Percentiles rank a stretch among this genome's conserved stretches.
Evolutionary conservation across 441 rosid genomes (phyloP).

Genomic region (Syzygium syzygioides): DNA sequence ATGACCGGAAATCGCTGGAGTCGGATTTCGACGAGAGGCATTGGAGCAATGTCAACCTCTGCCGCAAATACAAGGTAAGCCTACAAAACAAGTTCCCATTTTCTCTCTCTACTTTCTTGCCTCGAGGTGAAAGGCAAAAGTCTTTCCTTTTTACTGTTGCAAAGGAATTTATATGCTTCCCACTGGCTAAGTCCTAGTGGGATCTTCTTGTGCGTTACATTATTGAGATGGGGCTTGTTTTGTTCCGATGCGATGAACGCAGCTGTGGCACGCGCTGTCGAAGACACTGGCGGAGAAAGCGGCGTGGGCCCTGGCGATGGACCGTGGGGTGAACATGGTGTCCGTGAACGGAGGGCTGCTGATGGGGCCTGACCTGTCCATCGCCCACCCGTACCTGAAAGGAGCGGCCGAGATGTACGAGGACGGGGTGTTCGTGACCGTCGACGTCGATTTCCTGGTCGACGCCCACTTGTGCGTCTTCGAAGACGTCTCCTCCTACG

Average conservation of each 20-base stretch:
- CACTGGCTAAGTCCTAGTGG: background rate
- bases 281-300: conserved; percentile 67
- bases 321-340: conserved; percentile 56
- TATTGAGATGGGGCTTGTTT: background rate
- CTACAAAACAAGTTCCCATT: background rate
- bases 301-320: conserved; percentile 83
- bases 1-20: conserved; percentile 15
- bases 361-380: conserved; percentile 32
- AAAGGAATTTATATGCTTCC: background rate
- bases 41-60: conserved; percentile 48
- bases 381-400: conserved; percentile 44
- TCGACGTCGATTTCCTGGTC: conserved; percentile 36
- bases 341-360: conserved; percentile 48
- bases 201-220: background rate
- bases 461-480: conserved; percentile 49
- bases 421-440: conserved; percentile 52
- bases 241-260: background rate
- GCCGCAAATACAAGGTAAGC: conserved; percentile 53
- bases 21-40: conserved; percentile 38
- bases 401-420: conserved; percentile 80
- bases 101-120: background rate
- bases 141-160: background rate
- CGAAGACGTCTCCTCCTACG: conserved; percentile 48
- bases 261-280: conserved; percentile 69
- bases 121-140: background rate